Evolutionary conservation across 331 rosid species (phyloP), one percentile per base, ranked within the genome.

Genomic region (Malus hybrid): DNA sequence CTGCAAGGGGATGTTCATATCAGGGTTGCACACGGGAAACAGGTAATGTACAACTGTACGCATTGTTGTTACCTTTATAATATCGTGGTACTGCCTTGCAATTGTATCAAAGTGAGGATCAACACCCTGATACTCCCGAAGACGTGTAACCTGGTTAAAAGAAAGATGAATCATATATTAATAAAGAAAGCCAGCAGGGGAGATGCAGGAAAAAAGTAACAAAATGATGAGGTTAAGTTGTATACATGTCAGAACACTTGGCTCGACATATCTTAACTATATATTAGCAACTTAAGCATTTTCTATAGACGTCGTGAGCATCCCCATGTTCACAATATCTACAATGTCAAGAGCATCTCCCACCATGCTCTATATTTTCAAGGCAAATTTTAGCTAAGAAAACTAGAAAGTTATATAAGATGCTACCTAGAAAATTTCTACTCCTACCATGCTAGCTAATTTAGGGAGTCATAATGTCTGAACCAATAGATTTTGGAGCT

Each of bases 51-150:
- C 76, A 15, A n/a, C 39, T 9, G 14, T 4, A 32, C 2, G 6
- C 29, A 10, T 28, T 48, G 71, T 10, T 62, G n/a, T 77, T 78
- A 91, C 99, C 97, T 88, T 86, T 20, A 94, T 90, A 60, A 94
- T 84, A 68, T 90, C 97, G 3, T 93, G 96, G 80, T 94, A 94
- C 85, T 90, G 93, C 80, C 96, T 90, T 20, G 97, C 99, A 69
- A 94, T 94, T 59, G 82, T 80, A 83, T 92, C 99, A 5, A 94
- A 92, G 85, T 94, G 96, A 69, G 99, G 92, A 82, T 94, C 97
- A 39, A 94, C 96, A 31, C 99, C 97, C 82, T 90, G 97, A 80
- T 94, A 94, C 86, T 94, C 99, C 2, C 87, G 88, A 75, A 94
- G 89, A 67, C 97, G 97, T 34, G 99, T 92, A 27, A 88, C 96